phyloP scores from a whole-genome alignment of 768 basidiomycete genomes.

The Collybiopsis luxurians region DNA sequence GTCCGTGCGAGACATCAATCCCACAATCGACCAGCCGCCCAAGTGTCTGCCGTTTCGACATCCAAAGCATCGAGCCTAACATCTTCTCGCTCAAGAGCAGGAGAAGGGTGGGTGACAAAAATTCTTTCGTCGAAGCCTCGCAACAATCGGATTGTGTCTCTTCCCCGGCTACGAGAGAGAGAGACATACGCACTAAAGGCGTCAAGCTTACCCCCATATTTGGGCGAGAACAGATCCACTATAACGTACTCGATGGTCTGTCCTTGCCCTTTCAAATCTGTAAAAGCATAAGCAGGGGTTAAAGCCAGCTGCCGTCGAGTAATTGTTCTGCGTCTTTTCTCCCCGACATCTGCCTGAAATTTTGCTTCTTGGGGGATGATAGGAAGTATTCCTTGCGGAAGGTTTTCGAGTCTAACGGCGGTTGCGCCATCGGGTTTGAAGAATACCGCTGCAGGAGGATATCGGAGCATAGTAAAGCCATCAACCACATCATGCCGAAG shows the following conservation, averaged over 20 bases:
- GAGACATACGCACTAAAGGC: too few species aligned
- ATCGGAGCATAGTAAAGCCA: conserved; percentile 19
- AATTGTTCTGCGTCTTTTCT: conserved; percentile 12
- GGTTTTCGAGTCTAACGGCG: conserved; percentile 20
- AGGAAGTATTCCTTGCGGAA: conserved; percentile 29
- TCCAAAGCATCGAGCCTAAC: too few species aligned
- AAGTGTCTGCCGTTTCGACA: too few species aligned
- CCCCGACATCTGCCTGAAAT: conserved; percentile 16
- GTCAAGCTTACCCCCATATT: too few species aligned
- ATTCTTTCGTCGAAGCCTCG: too few species aligned
- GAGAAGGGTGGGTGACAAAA: too few species aligned
- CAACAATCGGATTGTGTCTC: too few species aligned
- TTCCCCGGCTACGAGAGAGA: too few species aligned
- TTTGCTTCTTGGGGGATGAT: conserved; percentile 19
- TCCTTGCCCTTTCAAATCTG: conserved; percentile 39
- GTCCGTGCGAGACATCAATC: too few species aligned
- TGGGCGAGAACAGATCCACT: conserved; percentile 21
- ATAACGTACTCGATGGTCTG: conserved; percentile 35
- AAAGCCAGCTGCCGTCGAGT: conserved; percentile 25
- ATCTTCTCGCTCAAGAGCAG: too few species aligned
- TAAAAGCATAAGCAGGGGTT: conserved; percentile 38
- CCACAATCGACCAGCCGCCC: too few species aligned
- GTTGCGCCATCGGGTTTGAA: conserved; percentile 28
- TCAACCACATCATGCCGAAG: not conserved
- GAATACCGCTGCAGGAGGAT: conserved; percentile 27